Evolutionary conservation across 805 yeast genomes (phyloP).

Genomic region (Teunomyces aglyptinius): DNA sequence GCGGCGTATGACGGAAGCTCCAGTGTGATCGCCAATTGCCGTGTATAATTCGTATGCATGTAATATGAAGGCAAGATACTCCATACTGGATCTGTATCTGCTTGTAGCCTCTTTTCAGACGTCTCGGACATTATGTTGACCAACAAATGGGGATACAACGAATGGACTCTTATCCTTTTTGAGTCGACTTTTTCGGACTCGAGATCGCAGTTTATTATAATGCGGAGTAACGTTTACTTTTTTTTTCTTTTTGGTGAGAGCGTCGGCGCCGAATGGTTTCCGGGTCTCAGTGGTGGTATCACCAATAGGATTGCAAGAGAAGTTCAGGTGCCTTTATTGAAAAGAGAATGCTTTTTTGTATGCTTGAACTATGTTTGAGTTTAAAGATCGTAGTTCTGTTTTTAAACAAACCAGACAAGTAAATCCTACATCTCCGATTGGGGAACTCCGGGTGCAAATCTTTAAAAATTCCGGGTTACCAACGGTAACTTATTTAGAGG

Average conservation of each 20-base stretch:
- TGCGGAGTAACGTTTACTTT: neutral
- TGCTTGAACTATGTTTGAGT: neutral
- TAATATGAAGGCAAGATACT: conserved; percentile 40
- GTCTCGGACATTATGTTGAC: neutral
- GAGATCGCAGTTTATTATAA: neutral
- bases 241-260: neutral
- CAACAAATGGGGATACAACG: neutral
- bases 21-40: conserved; percentile 4
- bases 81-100: conserved; percentile 28
- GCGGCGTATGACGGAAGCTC: conserved; percentile 22
- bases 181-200: neutral
- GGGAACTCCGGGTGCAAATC: neutral
- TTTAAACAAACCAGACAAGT: neutral
- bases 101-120: neutral
- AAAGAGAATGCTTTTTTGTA: neutral
- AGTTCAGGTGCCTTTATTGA: neutral
- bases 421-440: neutral
- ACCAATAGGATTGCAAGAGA: neutral
- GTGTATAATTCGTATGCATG: conserved; percentile 24
- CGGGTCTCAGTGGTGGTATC: neutral
- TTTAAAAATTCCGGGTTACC: no score
- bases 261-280: neutral
- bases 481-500: no score
- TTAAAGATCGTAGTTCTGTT: no score
- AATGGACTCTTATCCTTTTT: neutral